Conservation (phyloP, 805 yeast species). For the Candida ulmi region DNA sequence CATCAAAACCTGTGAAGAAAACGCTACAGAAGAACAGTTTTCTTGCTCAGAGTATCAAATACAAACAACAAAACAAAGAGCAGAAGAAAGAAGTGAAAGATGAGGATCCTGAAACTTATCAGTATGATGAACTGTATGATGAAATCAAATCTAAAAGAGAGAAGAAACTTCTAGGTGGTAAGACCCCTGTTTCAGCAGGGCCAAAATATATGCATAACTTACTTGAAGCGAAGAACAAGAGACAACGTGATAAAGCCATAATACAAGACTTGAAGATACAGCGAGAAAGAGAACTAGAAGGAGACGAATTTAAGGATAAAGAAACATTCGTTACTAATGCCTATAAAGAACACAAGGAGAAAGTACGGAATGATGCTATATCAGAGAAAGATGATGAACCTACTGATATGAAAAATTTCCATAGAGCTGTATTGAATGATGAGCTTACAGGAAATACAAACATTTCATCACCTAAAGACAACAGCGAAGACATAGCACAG, state of each 20-base stretch:
- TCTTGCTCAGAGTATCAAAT: conserved; percentile 3
- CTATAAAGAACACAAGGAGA: conserved; percentile 31
- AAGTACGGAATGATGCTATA: conserved; percentile 5
- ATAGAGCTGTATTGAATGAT: conserved; percentile 4
- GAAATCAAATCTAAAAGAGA: conserved; percentile 28
- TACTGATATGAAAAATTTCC: conserved; percentile 2
- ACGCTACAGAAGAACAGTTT: background rate
- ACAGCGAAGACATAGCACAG: background rate
- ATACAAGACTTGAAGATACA: conserved; percentile 32
- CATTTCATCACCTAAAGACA: too few relatives aligned
- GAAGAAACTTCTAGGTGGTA: conserved; percentile 7
- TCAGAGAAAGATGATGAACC: background rate
- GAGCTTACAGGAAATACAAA: background rate
- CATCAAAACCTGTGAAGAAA: background rate
- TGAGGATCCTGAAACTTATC: conserved; percentile 23
- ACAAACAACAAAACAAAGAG: background rate
- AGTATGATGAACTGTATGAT: conserved; percentile 45
- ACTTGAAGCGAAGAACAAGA: conserved; percentile 35
- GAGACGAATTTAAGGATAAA: conserved; percentile 30
- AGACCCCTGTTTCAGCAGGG: conserved; percentile 9
- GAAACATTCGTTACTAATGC: conserved; percentile 44
- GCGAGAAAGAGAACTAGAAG: conserved; percentile 34
- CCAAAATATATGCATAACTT: conserved; percentile 36
- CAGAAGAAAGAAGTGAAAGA: conserved; percentile 6
- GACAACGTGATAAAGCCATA: conserved; percentile 41